Evolutionary conservation across 805 yeast species (phyloP).

Genomic region (Saccharomyces jurei): DNA sequence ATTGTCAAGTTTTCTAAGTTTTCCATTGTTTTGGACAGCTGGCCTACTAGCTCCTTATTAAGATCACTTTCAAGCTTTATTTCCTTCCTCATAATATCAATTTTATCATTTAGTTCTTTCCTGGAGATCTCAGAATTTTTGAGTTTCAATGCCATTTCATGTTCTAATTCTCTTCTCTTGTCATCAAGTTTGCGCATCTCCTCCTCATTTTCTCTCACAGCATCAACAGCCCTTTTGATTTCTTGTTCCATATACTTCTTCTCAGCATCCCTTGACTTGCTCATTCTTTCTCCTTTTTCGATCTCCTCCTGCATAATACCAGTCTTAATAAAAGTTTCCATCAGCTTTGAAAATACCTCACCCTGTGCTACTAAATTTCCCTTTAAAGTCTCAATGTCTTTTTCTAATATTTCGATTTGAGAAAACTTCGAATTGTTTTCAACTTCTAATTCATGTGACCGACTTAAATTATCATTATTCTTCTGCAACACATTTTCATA

Average conservation of each 20-base stretch:
- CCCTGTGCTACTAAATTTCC: slow-evolving; percentile 9
- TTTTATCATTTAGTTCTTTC: slow-evolving; percentile 6
- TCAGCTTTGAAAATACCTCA: slow-evolving; percentile 6
- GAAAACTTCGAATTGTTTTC: slow-evolving; percentile 21
- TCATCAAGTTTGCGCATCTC: slow-evolving; percentile 20
- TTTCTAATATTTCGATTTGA: slow-evolving; percentile 23
- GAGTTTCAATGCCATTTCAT: slow-evolving; percentile 9
- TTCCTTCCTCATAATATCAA: slow-evolving; percentile 7
- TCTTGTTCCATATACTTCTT: slow-evolving; percentile 56
- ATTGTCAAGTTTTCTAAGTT: slow-evolving; percentile 20
- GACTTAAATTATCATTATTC: slow-evolving; percentile 17
- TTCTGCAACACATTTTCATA: slow-evolving; percentile 32
- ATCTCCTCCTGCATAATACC: slow-evolving; percentile 41
- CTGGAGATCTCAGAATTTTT: slow-evolving; percentile 3
- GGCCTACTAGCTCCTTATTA: slow-evolving; percentile 9
- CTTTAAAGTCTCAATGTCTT: slow-evolving; percentile 24
- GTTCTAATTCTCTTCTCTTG: slow-evolving; percentile 10
- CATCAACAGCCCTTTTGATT: slow-evolving; percentile 42
- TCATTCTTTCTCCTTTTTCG: slow-evolving; percentile 35
- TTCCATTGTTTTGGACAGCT: slow-evolving; percentile 11
- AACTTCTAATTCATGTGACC: slow-evolving; percentile 27
- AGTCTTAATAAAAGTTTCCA: slow-evolving; percentile 23
- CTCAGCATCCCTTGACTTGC: slow-evolving; percentile 47
- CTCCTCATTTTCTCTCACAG: slow-evolving; percentile 39
- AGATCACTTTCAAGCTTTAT: slow-evolving; percentile 10